Percentiles rank a stretch among this genome's conserved stretches.
Evolutionary conservation across 371 early-diverging fungal genomes (phyloP).

Genomic region (Phascolomyces articulosus): DNA sequence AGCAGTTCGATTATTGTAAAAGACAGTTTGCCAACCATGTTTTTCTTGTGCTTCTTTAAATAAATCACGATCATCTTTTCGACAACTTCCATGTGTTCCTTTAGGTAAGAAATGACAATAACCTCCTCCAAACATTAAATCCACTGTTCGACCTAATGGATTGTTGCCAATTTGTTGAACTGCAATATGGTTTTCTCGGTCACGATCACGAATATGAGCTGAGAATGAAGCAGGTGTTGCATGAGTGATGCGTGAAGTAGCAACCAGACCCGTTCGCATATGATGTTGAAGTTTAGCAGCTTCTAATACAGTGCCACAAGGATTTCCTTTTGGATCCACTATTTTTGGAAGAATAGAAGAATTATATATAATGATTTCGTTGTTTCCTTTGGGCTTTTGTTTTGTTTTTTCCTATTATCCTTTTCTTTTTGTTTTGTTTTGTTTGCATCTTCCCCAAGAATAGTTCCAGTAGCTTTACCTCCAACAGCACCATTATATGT

Average conservation of each 20-base stretch:
- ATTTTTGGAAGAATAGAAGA: constrained; percentile 1
- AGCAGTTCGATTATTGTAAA: constrained; percentile 52
- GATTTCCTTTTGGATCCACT: constrained; percentile 60
- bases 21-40: constrained; percentile 66
- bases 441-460: too few species aligned
- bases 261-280: constrained; percentile 86
- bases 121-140: constrained; percentile 92
- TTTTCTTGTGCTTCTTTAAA: constrained; percentile 52
- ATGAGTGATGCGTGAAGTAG: constrained; percentile 89
- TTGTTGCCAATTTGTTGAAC: constrained; percentile 84
- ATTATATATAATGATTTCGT: too few species aligned
- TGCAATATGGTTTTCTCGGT: constrained; percentile 82
- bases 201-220: constrained; percentile 78
- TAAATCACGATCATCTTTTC: constrained; percentile 72
- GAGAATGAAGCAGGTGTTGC: constrained; percentile 81
- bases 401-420: too few species aligned
- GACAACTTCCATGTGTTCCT: constrained; percentile 57
- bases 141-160: constrained; percentile 74
- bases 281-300: constrained; percentile 78
- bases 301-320: constrained; percentile 91
- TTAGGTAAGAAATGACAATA: constrained; percentile 81
- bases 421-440: too few species aligned
- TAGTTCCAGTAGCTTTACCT: too few species aligned
- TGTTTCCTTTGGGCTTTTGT: too few species aligned
- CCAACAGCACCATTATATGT: constrained; percentile 87